Percentiles rank a stretch among this genome's conserved stretches.
Evolutionary conservation across 2,329 filamentous ascomycete genomes (phyloP).

Genomic region (Emergomyces orientalis): DNA sequence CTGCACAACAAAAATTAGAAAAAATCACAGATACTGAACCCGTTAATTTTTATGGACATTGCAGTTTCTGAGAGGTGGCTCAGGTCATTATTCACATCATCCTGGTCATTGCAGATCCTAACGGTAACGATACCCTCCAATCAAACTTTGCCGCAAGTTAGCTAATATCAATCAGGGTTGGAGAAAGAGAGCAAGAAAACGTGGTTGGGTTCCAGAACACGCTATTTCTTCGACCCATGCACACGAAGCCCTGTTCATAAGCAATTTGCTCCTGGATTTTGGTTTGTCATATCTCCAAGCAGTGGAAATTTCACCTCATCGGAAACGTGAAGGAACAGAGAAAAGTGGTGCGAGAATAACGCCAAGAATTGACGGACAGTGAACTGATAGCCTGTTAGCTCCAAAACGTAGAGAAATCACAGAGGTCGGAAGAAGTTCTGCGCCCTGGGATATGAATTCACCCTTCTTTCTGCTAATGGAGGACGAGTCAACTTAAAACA

Average conservation of each 20-base stretch:
- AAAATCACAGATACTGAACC: neutral
- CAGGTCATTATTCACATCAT: neutral
- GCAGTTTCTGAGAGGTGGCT: neutral
- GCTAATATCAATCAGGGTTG: neutral
- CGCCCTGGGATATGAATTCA: neutral
- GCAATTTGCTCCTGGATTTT: neutral
- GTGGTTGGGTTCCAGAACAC: neutral
- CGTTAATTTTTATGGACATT: too few species aligned
- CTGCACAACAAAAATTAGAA: neutral
- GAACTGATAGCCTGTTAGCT: neutral
- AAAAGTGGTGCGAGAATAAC: too few species aligned
- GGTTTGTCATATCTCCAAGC: too few species aligned
- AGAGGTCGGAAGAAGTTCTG: too few species aligned
- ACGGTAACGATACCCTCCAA: neutral
- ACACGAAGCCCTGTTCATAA: neutral
- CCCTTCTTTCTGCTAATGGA: neutral
- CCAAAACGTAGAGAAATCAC: too few species aligned
- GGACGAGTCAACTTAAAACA: too few species aligned
- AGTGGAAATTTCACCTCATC: too few species aligned
- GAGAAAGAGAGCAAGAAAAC: neutral
- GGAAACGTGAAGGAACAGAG: too few species aligned
- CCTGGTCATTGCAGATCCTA: neutral
- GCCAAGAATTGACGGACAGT: neutral
- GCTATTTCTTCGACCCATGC: neutral
- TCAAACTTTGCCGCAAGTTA: neutral